These are phyloP conservation scores for Yamadazyma oceani DNA, from an alignment of 1,139 yeast species.

Conservation along the genomic window DNA sequence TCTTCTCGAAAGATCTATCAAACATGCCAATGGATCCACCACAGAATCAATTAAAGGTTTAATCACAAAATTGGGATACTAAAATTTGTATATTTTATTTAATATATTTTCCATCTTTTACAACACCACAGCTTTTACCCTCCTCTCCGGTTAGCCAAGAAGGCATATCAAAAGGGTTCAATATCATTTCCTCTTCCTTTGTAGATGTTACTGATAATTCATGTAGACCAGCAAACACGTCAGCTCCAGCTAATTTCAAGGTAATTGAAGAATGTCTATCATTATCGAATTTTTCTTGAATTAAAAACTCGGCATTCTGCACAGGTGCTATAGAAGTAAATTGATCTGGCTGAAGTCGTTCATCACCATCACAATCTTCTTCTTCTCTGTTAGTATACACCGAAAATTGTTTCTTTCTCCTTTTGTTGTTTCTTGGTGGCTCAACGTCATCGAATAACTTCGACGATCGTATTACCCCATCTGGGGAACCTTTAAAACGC, in stretches of 20 bases:
- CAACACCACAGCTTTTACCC: slow-evolving; percentile 48
- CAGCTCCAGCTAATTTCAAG: slow-evolving; percentile 63
- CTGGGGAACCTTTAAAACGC: slow-evolving; percentile 55
- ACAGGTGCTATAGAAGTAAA: slow-evolving; percentile 56
- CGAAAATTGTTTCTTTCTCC: slow-evolving; percentile 13
- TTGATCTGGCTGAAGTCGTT: slow-evolving; percentile 22
- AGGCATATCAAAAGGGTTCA: slow-evolving; percentile 61
- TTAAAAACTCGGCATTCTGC: slow-evolving; percentile 46
- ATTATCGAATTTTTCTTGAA: slow-evolving; percentile 27
- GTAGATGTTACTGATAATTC: slow-evolving; percentile 52
- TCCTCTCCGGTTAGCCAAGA: slow-evolving; percentile 83
- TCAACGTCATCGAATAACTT: slow-evolving; percentile 36
- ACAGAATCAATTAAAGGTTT: slow-evolving; percentile 24
- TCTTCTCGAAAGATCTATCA: slow-evolving; percentile 26
- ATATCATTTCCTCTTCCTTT: slow-evolving; percentile 33
- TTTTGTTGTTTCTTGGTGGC: slow-evolving; percentile 12
- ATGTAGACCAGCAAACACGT: slow-evolving; percentile 79
- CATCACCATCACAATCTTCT: slow-evolving; percentile 22
- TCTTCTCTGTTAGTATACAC: slow-evolving; percentile 19
- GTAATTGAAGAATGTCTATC: slow-evolving; percentile 31
- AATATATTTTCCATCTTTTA: slow-evolving; percentile 42
- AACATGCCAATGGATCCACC: slow-evolving; percentile 22
- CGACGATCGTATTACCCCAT: slow-evolving; percentile 32
- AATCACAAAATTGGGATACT: slow-evolving; percentile 33
- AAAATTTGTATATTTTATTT: slow-evolving; percentile 2